Conservation (phyloP, 306 rosid genomes). For the apple (Malus domestica) region DNA sequence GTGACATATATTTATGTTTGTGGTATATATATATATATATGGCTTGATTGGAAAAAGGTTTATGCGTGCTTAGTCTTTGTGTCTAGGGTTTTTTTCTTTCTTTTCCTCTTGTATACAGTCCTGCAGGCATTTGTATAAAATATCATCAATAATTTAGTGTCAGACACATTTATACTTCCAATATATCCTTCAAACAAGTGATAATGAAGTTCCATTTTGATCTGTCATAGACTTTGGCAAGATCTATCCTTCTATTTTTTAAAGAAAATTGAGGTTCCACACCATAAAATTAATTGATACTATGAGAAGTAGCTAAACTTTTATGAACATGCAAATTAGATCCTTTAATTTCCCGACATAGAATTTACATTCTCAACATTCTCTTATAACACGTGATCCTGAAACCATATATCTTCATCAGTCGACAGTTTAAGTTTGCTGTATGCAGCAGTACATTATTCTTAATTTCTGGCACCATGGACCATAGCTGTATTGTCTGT, state of each 20-base stretch:
- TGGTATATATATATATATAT: neutral
- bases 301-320: too few species aligned
- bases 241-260: too few species aligned
- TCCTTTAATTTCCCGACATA: too few species aligned
- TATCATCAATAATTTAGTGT: neutral
- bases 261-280: neutral
- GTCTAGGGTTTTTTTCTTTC: neutral
- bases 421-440: neutral
- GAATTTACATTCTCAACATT: neutral
- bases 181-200: too few species aligned
- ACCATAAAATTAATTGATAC: too few species aligned
- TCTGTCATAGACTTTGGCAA: too few species aligned
- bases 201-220: too few species aligned
- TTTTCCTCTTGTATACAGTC: neutral
- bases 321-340: neutral
- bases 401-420: neutral
- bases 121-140: constrained; percentile 3
- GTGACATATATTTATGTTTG: neutral
- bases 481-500: neutral
- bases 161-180: neutral
- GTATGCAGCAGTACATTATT: neutral
- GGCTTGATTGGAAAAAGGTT: constrained; percentile 4
- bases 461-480: neutral
- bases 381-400: neutral
- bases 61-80: constrained; percentile 1